Evolutionary conservation across 441 rosid genomes (phyloP).

Genomic region (Sinapis alba): DNA sequence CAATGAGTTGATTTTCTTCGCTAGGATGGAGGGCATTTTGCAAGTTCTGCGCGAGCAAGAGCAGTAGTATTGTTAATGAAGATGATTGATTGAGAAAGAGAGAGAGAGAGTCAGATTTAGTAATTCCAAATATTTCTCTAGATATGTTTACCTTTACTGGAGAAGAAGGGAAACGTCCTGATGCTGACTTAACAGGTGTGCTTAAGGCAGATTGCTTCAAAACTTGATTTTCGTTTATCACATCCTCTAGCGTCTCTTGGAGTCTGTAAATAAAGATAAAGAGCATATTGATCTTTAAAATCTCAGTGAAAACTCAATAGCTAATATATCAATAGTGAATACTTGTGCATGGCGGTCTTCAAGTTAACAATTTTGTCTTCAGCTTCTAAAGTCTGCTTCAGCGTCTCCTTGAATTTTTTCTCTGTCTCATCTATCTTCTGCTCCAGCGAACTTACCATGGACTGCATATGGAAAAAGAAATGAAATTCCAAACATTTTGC

Average conservation of each 20-base stretch:
- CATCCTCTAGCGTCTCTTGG: conserved; percentile 70
- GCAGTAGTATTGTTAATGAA: conserved; percentile 6
- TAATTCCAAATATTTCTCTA: conserved; percentile 9
- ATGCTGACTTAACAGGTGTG: conserved; percentile 44
- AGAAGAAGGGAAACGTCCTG: conserved; percentile 53
- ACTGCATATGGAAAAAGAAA: conserved; percentile 49
- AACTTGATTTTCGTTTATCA: conserved; percentile 70
- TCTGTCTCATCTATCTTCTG: conserved; percentile 74
- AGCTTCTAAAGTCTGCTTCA: conserved; percentile 82
- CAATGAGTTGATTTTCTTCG: conserved; percentile 33
- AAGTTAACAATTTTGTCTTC: conserved; percentile 72
- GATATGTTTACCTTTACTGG: conserved; percentile 45
- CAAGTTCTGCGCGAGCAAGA: conserved; percentile 48
- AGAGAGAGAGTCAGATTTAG: not conserved
- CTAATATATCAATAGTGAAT: conserved; percentile 22
- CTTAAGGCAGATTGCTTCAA: conserved; percentile 55
- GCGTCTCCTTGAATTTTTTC: conserved; percentile 73
- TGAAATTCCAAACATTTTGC: conserved; percentile 4
- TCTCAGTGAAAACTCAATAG: not conserved
- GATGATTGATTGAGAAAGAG: not conserved
- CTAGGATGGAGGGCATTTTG: conserved; percentile 52
- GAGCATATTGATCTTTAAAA: not conserved
- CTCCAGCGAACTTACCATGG: conserved; percentile 70
- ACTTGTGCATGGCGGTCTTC: conserved; percentile 88
- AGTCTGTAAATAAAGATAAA: conserved; percentile 53